phyloP scores from a whole-genome alignment of 495 filamentous ascomycete species.

The Usnea hakonensis region DNA sequence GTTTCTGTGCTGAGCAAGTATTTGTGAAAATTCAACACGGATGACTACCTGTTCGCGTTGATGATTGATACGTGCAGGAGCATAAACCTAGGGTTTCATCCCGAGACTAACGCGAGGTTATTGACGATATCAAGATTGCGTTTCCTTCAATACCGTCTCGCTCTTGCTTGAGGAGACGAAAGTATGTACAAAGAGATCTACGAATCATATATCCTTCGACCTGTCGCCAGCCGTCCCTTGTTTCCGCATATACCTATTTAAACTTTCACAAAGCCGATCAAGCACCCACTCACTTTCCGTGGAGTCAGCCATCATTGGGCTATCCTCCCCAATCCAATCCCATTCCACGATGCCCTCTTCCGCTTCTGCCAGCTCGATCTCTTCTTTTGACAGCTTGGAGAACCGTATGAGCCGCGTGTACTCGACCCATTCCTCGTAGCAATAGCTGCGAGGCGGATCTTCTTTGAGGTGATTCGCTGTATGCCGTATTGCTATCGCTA shows the following conservation, averaged over 20 bases:
- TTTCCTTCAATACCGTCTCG: background rate
- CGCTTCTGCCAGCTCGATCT: constrained; percentile 39
- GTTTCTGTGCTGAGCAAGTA: constrained; percentile 50
- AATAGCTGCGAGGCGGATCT: constrained; percentile 40
- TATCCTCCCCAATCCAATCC: constrained; percentile 62
- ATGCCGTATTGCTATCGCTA: constrained; percentile 47
- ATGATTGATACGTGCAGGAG: background rate
- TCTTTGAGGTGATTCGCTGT: constrained; percentile 40
- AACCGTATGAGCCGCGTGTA: constrained; percentile 54
- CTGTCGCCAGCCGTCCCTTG: background rate
- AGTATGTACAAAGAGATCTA: background rate
- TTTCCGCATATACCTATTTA: constrained; percentile 45
- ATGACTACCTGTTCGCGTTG: background rate
- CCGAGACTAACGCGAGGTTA: background rate
- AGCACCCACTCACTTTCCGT: constrained; percentile 55
- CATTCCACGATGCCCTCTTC: constrained; percentile 52
- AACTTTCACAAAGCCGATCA: constrained; percentile 51
- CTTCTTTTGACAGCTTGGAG: constrained; percentile 34
- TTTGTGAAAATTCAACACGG: constrained; percentile 25
- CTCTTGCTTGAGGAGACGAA: background rate
- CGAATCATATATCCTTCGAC: background rate
- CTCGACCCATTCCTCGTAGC: constrained; percentile 59
- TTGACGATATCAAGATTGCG: background rate
- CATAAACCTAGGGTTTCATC: background rate
- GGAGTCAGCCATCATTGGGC: constrained; percentile 49